A percentile compares a stretch with the other conserved stretches of the same genome.
Evolutionary conservation across 2,329 filamentous ascomycete species (phyloP).

Genomic region (Neonectria neomacrospora): DNA sequence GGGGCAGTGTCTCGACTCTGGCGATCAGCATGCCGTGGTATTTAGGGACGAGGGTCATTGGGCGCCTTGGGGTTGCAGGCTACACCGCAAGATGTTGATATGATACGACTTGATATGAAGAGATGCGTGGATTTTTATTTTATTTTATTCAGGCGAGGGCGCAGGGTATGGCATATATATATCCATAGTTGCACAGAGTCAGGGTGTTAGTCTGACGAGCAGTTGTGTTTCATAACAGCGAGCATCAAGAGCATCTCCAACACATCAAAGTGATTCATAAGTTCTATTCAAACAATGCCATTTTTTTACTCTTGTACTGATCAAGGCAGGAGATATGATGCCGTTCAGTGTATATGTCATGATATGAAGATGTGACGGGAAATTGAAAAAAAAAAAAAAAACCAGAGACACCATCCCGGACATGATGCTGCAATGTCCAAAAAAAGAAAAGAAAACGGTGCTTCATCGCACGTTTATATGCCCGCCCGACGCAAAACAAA

Average conservation of each 20-base stretch:
- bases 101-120: not conserved
- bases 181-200: not conserved
- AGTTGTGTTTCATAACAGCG: not conserved
- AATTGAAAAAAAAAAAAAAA: constrained; percentile 13
- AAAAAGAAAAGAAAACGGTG: constrained; percentile 24
- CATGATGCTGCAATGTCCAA: constrained; percentile 37
- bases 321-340: not conserved
- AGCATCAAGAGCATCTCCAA: not conserved
- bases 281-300: constrained; percentile 11
- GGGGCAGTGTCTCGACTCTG: not conserved
- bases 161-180: constrained; percentile 13
- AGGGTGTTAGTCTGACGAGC: not conserved
- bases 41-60: not conserved
- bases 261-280: not conserved
- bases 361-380: constrained; percentile 23
- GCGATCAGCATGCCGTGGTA: constrained; percentile 4
- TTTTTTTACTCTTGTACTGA: constrained; percentile 15
- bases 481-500: not conserved
- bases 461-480: constrained; percentile 18
- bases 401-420: constrained; percentile 25
- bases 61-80: not conserved
- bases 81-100: not conserved
- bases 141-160: not conserved
- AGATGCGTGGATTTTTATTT: not conserved
- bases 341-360: not conserved